Evolutionary conservation across 1,139 yeast species (phyloP).

Genomic region (Geotrichum australiense): DNA sequence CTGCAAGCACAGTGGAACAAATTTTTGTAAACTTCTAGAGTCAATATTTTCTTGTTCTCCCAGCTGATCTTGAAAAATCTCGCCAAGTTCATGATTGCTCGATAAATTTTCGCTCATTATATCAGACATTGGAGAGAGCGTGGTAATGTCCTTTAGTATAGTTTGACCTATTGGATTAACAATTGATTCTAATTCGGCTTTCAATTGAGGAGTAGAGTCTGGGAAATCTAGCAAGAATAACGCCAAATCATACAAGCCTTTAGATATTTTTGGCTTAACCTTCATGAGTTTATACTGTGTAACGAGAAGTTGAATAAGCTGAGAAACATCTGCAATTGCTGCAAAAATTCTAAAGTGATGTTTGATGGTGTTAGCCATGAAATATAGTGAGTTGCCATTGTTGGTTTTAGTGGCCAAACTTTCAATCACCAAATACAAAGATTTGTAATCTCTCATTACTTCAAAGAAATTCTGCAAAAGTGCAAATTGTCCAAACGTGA

Average conservation of each 20-base stretch:
- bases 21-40: slow-evolving; percentile 19
- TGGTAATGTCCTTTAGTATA: slow-evolving; percentile 23
- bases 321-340: slow-evolving; percentile 25
- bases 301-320: slow-evolving; percentile 23
- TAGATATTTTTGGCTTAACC: slow-evolving; percentile 24
- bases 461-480: slow-evolving; percentile 22
- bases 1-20: slow-evolving; percentile 20
- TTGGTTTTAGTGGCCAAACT: slow-evolving; percentile 20
- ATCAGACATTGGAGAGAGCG: slow-evolving; percentile 29
- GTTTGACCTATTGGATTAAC: slow-evolving; percentile 21
- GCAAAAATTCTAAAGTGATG: slow-evolving; percentile 24
- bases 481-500: slow-evolving; percentile 23
- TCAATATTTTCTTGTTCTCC: slow-evolving; percentile 21
- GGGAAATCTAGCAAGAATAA: slow-evolving; percentile 20
- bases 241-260: slow-evolving; percentile 26
- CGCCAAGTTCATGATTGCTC: slow-evolving; percentile 10
- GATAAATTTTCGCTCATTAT: slow-evolving; percentile 10
- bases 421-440: slow-evolving; percentile 24
- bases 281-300: slow-evolving; percentile 23
- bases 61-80: slow-evolving; percentile 10
- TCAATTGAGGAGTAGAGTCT: slow-evolving; percentile 9
- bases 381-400: slow-evolving; percentile 21
- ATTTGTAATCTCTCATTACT: slow-evolving; percentile 22
- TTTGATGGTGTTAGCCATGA: slow-evolving; percentile 25
- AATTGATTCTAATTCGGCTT: slow-evolving; percentile 24